Percentiles rank a stretch among this genome's conserved stretches.
These are phyloP conservation scores for Aspergillus neoniger DNA, from an alignment of 2,329 filamentous ascomycete genomes.

Conservation along the genomic window DNA sequence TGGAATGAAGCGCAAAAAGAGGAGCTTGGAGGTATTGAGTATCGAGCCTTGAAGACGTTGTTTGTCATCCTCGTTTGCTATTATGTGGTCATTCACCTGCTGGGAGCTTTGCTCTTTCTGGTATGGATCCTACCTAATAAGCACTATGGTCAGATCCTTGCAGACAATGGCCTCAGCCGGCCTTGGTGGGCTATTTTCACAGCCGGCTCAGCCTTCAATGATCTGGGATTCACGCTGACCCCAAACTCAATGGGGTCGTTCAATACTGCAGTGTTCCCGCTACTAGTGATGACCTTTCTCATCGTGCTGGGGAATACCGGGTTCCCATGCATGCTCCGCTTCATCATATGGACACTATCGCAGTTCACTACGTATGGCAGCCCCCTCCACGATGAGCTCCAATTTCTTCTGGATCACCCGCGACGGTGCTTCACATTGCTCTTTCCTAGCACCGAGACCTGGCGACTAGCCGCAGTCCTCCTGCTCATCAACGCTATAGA, in stretches of 20 bases:
- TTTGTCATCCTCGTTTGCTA: slow-evolving; percentile 74
- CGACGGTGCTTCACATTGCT: slow-evolving; percentile 91
- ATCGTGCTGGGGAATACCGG: slow-evolving; percentile 92
- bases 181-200: slow-evolving; percentile 91
- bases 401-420: slow-evolving; percentile 87
- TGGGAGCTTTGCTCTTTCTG: slow-evolving; percentile 69
- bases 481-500: slow-evolving; percentile 78
- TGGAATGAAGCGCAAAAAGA: slow-evolving; percentile 89
- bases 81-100: slow-evolving; percentile 75
- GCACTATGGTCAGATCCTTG: slow-evolving; percentile 64
- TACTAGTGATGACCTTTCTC: slow-evolving; percentile 77
- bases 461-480: slow-evolving; percentile 88
- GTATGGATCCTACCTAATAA: slow-evolving; percentile 72
- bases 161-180: slow-evolving; percentile 58
- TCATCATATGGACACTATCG: slow-evolving; percentile 83
- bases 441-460: slow-evolving; percentile 82
- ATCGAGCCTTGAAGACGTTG: slow-evolving; percentile 81
- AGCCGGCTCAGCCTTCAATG: slow-evolving; percentile 81
- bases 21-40: slow-evolving; percentile 92
- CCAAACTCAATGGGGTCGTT: slow-evolving; percentile 92
- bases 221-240: slow-evolving; percentile 85
- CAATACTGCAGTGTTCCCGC: slow-evolving; percentile 68
- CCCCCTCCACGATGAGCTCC: slow-evolving; percentile 79
- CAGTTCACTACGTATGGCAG: slow-evolving; percentile 63
- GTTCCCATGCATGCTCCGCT: slow-evolving; percentile 87